These are phyloP conservation scores for Spinacia oleracea DNA, from an alignment of 179 eudicot genomes.

Conservation along the genomic window DNA sequence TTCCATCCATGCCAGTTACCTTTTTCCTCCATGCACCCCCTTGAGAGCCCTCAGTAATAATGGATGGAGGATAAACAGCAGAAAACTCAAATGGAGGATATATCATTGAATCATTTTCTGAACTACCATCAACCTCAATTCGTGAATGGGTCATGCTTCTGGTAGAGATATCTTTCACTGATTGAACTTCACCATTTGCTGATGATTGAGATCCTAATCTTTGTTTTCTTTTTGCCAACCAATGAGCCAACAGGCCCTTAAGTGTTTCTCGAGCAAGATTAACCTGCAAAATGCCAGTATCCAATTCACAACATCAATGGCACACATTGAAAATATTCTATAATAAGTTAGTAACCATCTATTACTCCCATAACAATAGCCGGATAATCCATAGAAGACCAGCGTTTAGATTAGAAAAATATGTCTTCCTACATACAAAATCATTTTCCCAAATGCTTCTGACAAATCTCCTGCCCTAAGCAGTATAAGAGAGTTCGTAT, in stretches of 20 bases:
- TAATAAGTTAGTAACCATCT: background rate
- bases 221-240: slow-evolving; percentile 77
- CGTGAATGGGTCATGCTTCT: slow-evolving; percentile 60
- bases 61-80: slow-evolving; percentile 74
- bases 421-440: background rate
- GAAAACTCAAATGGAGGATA: slow-evolving; percentile 94
- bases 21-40: slow-evolving; percentile 96
- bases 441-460: background rate
- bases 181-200: slow-evolving; percentile 71
- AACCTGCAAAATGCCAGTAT: slow-evolving; percentile 46
- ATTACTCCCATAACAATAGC: slow-evolving; percentile 5
- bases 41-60: slow-evolving; percentile 93
- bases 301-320: slow-evolving; percentile 1
- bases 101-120: slow-evolving; percentile 72
- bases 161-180: slow-evolving; percentile 65
- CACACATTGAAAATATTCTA: background rate
- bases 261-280: slow-evolving; percentile 97
- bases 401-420: background rate
- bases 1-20: slow-evolving; percentile 79
- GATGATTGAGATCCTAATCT: slow-evolving; percentile 64
- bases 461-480: background rate
- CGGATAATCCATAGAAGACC: background rate
- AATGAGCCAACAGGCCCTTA: slow-evolving; percentile 83
- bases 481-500: background rate
- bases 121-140: slow-evolving; percentile 66